Evolutionary conservation across 2,329 filamentous ascomycete species (phyloP), one percentile per base, ranked within the genome.

Genomic region (Fusarium setosum): DNA sequence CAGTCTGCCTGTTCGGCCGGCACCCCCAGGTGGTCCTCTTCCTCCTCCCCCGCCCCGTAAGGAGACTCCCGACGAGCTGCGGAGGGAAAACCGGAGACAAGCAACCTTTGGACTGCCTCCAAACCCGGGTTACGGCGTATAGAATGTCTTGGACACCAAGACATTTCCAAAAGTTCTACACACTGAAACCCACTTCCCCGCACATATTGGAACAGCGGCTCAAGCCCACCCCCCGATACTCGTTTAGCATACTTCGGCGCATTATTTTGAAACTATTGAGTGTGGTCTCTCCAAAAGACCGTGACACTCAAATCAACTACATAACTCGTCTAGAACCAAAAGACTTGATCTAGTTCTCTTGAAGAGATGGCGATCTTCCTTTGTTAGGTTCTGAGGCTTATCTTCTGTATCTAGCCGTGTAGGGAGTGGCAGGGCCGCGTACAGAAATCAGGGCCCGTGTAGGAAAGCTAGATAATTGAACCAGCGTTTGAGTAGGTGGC

Each of bases 1-100:
- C 55, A 86, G 84, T 32, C 80, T 93, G 47, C 89, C 91, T 1
- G 84, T 91, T 58, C 86, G 90, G 44, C 83, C 86, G 41, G 88
- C 84, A 26, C 87, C 89, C 35, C 84, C 85, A 4, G 85, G 81
- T 9, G 86, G 85, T 11, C 82, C 86, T 9, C 80, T 90, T 29
- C 88, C 87, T 47, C 84, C 89, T 18, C 84, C 88, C n/a, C 87
- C 85, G 34, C 83, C 84, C 34, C 83, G 84, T 68, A 88, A 87
- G 74, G 82, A 85, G 68, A 84, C 82, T 21, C 79, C 83, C 3
- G 86, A 88, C 56, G 85, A 88, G 40, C 64, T 80, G 50, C 83
- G 84, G 56, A 80, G 81, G 64, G 84, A 86, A 61, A 82, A 76
- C 60, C 81, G 85, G 61, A 80, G 86, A 65, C 85, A 87, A 68